Evolutionary conservation across 345 rosid genomes (phyloP), one percentile per base, ranked within the genome.

Genomic region (Odontarrhena argentea): DNA sequence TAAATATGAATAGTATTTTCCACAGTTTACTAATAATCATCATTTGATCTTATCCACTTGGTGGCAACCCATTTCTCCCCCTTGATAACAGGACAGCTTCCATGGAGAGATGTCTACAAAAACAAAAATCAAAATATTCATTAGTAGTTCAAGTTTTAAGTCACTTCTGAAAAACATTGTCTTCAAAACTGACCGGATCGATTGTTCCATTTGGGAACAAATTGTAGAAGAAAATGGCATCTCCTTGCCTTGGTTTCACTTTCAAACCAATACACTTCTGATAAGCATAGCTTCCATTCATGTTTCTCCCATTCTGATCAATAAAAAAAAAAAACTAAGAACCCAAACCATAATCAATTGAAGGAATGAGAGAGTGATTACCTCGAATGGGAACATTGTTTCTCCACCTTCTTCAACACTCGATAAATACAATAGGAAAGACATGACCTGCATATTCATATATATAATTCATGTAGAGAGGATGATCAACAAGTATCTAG

Each of bases 371-470:
- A 10, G 25, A 14, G 32, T 7, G 36, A 1, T 49, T 79, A 85
- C 91, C 94, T 85, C 93, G 36, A 69, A 74, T 1, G 96, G 91
- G 65, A 87, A 85, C 75, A 79, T 72, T 3, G 91, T 89, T 63
- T 87, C 91, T 46, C 93, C 87, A 59, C 96, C 96, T 75, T 76
- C 87, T 75, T 84, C 81, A 37, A 83, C 86, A 55, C 74, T 79
- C 4, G 91, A 69, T 76, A 89, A 69, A 77, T 85, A 87, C 76
- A 87, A 60, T 73, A 89, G 67, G 74, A 87, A 85, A 49, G 93
- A 66, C 30, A 83, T 85, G 37, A 87, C 75, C 91, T 87, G 74
- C 48, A 52, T 28, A 28, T 28, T 28, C 32, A 18, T 18, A 18
- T 18, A 18, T 18, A 28, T 28, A 28, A 28, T 28, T 3, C 22